A percentile compares a stretch with the other conserved stretches of the same genome.
These are phyloP conservation scores for Pseudocohnilembus persalinus DNA, from an alignment of 169 alveolate species.

Conservation along the genomic window DNA sequence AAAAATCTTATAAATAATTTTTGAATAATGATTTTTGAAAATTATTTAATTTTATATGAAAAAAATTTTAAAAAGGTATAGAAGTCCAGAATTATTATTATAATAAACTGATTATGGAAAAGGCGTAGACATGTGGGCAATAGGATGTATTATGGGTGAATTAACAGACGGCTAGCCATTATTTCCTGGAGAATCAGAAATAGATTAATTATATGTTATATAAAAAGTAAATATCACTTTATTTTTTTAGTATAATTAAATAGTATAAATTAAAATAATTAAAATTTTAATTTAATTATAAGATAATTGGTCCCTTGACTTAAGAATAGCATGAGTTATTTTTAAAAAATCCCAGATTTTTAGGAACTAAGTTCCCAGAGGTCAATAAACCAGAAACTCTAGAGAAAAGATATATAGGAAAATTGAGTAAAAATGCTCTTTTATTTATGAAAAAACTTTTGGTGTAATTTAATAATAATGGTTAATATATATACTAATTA, in stretches of 20 bases:
- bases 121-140: conserved; percentile 92
- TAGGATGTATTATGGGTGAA: conserved; percentile 94
- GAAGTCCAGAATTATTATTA: conserved; percentile 81
- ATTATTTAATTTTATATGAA: too few species aligned
- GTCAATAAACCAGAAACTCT: conserved; percentile 76
- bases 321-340: conserved; percentile 67
- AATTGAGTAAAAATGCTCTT: conserved; percentile 66
- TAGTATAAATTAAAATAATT: background rate
- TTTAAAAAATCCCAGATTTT: conserved; percentile 77
- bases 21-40: too few species aligned
- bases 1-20: too few species aligned
- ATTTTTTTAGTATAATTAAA: background rate
- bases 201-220: conserved; percentile 85
- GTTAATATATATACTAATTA: too few species aligned
- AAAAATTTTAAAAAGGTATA: conserved; percentile 10
- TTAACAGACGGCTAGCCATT: conserved; percentile 93
- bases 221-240: conserved; percentile 48
- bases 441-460: conserved; percentile 81
- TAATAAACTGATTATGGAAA: conserved; percentile 77
- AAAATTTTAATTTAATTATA: background rate
- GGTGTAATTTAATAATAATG: too few species aligned
- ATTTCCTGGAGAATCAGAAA: conserved; percentile 93
- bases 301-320: conserved; percentile 81
- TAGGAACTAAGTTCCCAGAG: conserved; percentile 80
- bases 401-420: conserved; percentile 81